Evolutionary conservation across 108 stramenopile species (phyloP).

Genomic region (Pseudonitzschia multiseries): DNA sequence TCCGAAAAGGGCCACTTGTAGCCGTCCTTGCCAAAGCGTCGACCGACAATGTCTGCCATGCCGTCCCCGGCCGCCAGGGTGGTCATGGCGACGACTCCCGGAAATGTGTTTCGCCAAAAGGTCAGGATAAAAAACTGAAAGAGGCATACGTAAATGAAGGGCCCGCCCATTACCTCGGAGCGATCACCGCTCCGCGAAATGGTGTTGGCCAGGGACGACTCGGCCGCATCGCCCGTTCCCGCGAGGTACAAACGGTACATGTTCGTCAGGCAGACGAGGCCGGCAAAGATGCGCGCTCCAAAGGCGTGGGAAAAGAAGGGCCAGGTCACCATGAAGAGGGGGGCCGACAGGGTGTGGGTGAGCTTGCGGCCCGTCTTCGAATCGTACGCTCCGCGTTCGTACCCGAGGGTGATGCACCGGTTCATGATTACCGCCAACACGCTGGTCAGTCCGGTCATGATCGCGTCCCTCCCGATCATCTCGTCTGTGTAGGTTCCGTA

Average conservation of each 20-base stretch:
- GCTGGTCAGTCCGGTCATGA: slow-evolving; percentile 44
- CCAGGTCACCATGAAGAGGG: slow-evolving; percentile 70
- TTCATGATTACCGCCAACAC: slow-evolving; percentile 53
- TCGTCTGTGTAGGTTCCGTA: slow-evolving; percentile 19
- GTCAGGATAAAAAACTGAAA: slow-evolving; percentile 50
- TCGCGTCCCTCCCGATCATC: slow-evolving; percentile 53
- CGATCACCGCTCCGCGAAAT: slow-evolving; percentile 70
- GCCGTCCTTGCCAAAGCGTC: slow-evolving; percentile 60
- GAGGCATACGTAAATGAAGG: slow-evolving; percentile 75
- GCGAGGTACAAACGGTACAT: slow-evolving; percentile 56
- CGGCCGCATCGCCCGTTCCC: slow-evolving; percentile 40
- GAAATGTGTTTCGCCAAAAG: slow-evolving; percentile 61
- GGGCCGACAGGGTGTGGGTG: slow-evolving; percentile 73
- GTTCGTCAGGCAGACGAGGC: slow-evolving; percentile 56
- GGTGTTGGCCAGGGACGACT: slow-evolving; percentile 59
- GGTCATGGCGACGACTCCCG: slow-evolving; percentile 58
- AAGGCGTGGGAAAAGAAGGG: slow-evolving; percentile 67
- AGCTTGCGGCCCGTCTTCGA: slow-evolving; percentile 70
- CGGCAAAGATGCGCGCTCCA: slow-evolving; percentile 69
- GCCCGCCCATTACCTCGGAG: slow-evolving; percentile 73
- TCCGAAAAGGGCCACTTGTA: slow-evolving; percentile 45
- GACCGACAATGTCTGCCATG: slow-evolving; percentile 76
- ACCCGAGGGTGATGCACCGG: slow-evolving; percentile 46
- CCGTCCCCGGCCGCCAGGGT: slow-evolving; percentile 87
- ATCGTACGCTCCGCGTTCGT: slow-evolving; percentile 37